These are phyloP conservation scores for Ilyonectria robusta DNA, from an alignment of 2,329 filamentous ascomycete genomes.

Conservation along the genomic window DNA sequence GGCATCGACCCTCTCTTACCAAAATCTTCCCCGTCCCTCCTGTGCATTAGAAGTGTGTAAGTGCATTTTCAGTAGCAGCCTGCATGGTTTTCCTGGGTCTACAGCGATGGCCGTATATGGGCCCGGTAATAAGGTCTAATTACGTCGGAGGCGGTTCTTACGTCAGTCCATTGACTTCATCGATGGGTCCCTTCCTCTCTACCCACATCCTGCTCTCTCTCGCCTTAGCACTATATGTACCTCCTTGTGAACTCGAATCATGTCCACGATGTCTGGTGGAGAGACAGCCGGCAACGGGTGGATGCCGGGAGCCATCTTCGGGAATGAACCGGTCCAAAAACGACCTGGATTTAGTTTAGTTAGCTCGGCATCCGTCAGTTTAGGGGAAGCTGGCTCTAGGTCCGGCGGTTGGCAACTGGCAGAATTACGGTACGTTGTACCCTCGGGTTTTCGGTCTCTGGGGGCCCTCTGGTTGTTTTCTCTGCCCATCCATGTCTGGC, in stretches of 20 bases:
- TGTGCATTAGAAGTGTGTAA: not conserved
- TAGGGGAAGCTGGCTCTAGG: not conserved
- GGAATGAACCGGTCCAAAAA: not conserved
- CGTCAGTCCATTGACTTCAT: conserved; percentile 10
- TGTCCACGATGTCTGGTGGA: not conserved
- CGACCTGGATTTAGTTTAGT: not conserved
- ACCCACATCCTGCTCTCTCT: not conserved
- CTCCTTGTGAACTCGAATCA: conserved; percentile 9
- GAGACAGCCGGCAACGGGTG: conserved; percentile 9
- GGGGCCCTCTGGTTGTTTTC: not conserved
- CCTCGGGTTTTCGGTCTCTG: not conserved
- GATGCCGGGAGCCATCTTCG: conserved; percentile 8
- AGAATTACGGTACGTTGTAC: not conserved
- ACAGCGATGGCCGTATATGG: not conserved
- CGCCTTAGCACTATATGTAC: not conserved
- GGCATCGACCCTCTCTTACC: conserved; percentile 13
- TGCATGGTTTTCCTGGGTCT: conserved; percentile 21
- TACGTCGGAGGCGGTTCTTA: not conserved
- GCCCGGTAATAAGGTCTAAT: not conserved
- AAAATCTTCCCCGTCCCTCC: conserved; percentile 3
- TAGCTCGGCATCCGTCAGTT: not conserved
- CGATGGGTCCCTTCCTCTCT: not conserved
- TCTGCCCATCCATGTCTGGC: not conserved
- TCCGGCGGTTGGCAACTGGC: not conserved
- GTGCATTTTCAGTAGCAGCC: conserved; percentile 6